Percentiles rank a stretch among this genome's conserved stretches.
phyloP scores from a whole-genome alignment of 306 rosid species.

The Clitoria ternatea region DNA sequence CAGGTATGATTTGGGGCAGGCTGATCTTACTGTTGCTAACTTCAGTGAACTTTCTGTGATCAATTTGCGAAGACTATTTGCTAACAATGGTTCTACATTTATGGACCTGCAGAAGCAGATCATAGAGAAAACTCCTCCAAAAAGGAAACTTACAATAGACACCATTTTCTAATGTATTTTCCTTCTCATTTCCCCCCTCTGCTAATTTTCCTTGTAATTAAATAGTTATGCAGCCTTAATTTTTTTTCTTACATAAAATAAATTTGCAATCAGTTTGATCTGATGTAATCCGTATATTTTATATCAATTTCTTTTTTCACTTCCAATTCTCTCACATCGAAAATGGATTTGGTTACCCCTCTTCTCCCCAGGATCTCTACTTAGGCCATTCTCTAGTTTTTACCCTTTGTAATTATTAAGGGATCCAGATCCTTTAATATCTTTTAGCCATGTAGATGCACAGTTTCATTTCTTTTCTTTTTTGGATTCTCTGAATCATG shows the following conservation, averaged over 20 bases:
- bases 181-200: not conserved
- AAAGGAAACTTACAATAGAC: slow-evolving; percentile 75
- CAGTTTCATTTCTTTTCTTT: too few species aligned
- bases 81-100: slow-evolving; percentile 81
- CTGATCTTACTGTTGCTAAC: slow-evolving; percentile 97
- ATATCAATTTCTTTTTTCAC: not conserved
- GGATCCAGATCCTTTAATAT: not conserved
- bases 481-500: not conserved
- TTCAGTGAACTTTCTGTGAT: slow-evolving; percentile 90
- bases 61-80: slow-evolving; percentile 90
- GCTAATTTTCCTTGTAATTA: slow-evolving; percentile 38
- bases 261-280: slow-evolving; percentile 33
- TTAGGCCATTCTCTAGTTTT: too few species aligned
- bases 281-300: slow-evolving; percentile 16
- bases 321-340: not conserved
- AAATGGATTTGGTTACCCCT: not conserved
- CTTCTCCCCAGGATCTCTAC: too few species aligned
- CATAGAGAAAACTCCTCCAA: slow-evolving; percentile 70
- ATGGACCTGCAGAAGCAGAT: slow-evolving; percentile 89
- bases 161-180: slow-evolving; percentile 62
- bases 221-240: slow-evolving; percentile 18
- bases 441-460: not conserved
- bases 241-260: slow-evolving; percentile 17
- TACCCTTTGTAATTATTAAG: too few species aligned
- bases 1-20: slow-evolving; percentile 88